Base-by-base conservation (phyloP, 2,329 filamentous ascomycete species). In the Diatrype stigma region DNA sequence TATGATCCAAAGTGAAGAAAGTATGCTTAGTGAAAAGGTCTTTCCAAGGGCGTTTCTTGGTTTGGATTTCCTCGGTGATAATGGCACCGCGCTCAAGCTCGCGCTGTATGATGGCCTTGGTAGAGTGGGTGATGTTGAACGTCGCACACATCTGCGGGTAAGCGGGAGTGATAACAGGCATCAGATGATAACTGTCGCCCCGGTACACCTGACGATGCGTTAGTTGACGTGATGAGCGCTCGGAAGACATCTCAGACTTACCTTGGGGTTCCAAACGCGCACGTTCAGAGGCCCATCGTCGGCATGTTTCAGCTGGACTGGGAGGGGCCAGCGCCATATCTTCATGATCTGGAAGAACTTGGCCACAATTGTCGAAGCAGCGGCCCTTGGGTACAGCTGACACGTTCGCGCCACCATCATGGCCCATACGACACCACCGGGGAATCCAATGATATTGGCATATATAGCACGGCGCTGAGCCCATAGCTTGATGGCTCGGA, bases 81-180 rank as follows among this genome's bases (percentile, higher is more conserved):
- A 89, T 78, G 47, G 86, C 82, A 5, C 86, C 94, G 35, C 89
- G 84, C 56, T 86, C 79, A 19, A 97, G 81, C 66, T 99, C 94
- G 45, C 85, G 80, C 58, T 90, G 82, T 63, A 99, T 91, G 46
- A 96, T 84, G 6, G 81, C 76, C 74, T 91, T 90, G 2, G 91
- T 95, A 1, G 93, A 97, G 57, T 82, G 77, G 3, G 89, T 92
- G 54, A 99, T 86, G 63, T 96, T 97, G 74, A 96, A 94, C 0
- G 94, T 97, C 2, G 94, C 87, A 68, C 94, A 97, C 92, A 96
- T 97, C 46, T 91, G 95, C 2, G 94, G 94, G 67, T 96, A 97
- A 1, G 94, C 92, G 1, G 94, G 94, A 1, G 94, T 99, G 64
- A 99, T 97, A 69, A 99, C 90, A 26, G 94, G 94, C 94, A 99